A percentile compares a stretch with the other conserved stretches of the same genome.
Evolutionary conservation across 1,284 basidiomycete genomes (phyloP).

Genomic region (Laetiporus sulphureus): DNA sequence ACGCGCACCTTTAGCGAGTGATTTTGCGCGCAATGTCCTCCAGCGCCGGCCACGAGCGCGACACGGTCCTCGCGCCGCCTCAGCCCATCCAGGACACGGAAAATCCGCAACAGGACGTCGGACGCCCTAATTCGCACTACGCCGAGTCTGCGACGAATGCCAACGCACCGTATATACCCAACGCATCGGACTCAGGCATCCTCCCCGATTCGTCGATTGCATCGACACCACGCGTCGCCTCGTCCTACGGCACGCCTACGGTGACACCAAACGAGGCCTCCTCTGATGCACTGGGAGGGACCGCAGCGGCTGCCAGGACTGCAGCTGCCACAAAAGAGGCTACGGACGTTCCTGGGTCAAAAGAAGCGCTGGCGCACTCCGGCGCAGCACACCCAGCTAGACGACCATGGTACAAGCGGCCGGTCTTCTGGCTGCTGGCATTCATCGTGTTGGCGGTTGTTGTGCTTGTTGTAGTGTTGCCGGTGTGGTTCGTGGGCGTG

Average conservation of each 20-base stretch:
- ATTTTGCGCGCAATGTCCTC: too few species aligned
- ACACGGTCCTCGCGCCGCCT: too few species aligned
- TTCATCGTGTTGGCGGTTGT: slow-evolving; percentile 20
- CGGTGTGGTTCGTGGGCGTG: slow-evolving; percentile 35
- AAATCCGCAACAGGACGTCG: too few species aligned
- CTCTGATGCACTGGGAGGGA: neutral
- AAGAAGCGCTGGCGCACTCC: slow-evolving; percentile 2
- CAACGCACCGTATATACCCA: too few species aligned
- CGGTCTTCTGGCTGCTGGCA: slow-evolving; percentile 16
- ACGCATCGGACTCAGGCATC: too few species aligned
- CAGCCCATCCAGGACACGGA: too few species aligned
- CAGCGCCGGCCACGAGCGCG: too few species aligned
- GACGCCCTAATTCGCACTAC: too few species aligned
- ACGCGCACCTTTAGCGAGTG: too few species aligned
- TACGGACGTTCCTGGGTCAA: neutral
- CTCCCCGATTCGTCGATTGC: slow-evolving; percentile 3
- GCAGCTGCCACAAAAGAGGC: neutral
- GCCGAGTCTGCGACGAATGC: too few species aligned
- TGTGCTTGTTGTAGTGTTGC: slow-evolving; percentile 32
- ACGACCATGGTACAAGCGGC: slow-evolving; percentile 17
- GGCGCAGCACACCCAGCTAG: neutral
- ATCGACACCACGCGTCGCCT: slow-evolving; percentile 2
- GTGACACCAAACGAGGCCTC: neutral
- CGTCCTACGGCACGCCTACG: too few species aligned
- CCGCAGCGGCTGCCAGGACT: neutral